These are phyloP conservation scores for Phaeodactylum tricornutum DNA, from an alignment of 108 stramenopile genomes.

Conservation along the genomic window DNA sequence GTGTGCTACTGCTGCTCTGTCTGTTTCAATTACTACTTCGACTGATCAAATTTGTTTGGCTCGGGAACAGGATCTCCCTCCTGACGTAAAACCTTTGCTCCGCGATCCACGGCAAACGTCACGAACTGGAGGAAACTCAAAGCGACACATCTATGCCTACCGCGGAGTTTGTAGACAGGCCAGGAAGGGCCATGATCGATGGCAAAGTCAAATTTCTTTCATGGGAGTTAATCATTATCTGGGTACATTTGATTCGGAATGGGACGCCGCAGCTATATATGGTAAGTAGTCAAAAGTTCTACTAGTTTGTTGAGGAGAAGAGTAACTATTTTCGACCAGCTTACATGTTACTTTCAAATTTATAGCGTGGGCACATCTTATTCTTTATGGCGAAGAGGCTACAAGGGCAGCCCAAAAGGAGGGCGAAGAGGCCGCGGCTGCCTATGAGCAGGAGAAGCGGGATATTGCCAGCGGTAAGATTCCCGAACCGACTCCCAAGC, in stretches of 20 bases:
- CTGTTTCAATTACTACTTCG: too few relatives aligned
- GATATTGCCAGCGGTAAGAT: slow-evolving; percentile 67
- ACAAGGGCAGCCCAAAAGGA: slow-evolving; percentile 75
- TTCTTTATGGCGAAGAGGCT: slow-evolving; percentile 82
- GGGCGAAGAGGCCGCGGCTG: slow-evolving; percentile 83
- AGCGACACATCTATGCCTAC: slow-evolving; percentile 84
- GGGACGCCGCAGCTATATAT: slow-evolving; percentile 87
- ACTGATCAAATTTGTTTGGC: too few relatives aligned
- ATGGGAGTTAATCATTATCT: slow-evolving; percentile 80
- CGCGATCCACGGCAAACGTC: slow-evolving; percentile 81
- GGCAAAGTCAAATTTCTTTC: slow-evolving; percentile 86
- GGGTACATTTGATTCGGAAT: slow-evolving; percentile 85
- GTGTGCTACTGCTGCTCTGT: too few relatives aligned
- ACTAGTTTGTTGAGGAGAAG: too few relatives aligned
- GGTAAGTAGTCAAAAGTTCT: too few relatives aligned
- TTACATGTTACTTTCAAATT: background rate
- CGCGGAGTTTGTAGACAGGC: slow-evolving; percentile 84
- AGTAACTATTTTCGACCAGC: background rate
- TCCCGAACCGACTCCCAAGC: slow-evolving; percentile 35
- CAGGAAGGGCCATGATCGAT: slow-evolving; percentile 82
- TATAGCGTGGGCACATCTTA: slow-evolving; percentile 73
- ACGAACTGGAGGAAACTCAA: slow-evolving; percentile 73
- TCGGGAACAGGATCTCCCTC: slow-evolving; percentile 63
- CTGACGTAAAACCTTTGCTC: slow-evolving; percentile 70
- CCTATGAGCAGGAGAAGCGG: slow-evolving; percentile 68